Percentiles rank a stretch among this genome's conserved stretches.
Evolutionary conservation across 345 rosid genomes (phyloP).

Genomic region (Chamaenerion angustifolium): DNA sequence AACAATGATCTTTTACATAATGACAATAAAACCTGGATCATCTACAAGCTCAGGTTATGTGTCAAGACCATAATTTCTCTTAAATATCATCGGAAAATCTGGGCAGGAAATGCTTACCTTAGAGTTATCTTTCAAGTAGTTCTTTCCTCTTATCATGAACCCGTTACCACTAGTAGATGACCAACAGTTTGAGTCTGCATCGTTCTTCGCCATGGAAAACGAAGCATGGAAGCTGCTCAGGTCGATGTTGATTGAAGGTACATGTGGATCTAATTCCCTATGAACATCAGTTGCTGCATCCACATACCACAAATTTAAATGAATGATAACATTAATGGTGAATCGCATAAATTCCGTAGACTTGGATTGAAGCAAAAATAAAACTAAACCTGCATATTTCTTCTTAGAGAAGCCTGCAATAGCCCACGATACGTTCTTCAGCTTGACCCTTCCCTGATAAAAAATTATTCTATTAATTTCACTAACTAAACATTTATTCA

Average conservation of each 20-base stretch:
- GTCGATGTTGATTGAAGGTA: constrained; percentile 37
- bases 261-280: constrained; percentile 46
- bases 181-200: constrained; percentile 80
- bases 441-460: constrained; percentile 53
- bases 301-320: not conserved
- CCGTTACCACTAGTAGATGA: constrained; percentile 71
- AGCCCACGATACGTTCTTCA: constrained; percentile 89
- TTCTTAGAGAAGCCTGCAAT: constrained; percentile 58
- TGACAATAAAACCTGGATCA: too few species aligned
- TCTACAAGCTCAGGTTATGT: too few species aligned
- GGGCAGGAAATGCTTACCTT: constrained; percentile 37
- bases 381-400: constrained; percentile 39
- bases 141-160: constrained; percentile 90
- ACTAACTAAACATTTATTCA: not conserved
- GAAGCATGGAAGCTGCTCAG: constrained; percentile 47
- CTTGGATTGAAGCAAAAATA: not conserved
- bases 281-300: constrained; percentile 43
- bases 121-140: constrained; percentile 65
- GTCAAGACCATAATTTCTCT: too few species aligned
- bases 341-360: too few species aligned
- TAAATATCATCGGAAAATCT: not conserved
- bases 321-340: too few species aligned
- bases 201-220: constrained; percentile 44
- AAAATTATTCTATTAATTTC: constrained; percentile 1
- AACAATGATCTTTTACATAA: too few species aligned